Evolutionary conservation across 2,329 filamentous ascomycete genomes (phyloP).

Genomic region (Huntiella moniliformis): DNA sequence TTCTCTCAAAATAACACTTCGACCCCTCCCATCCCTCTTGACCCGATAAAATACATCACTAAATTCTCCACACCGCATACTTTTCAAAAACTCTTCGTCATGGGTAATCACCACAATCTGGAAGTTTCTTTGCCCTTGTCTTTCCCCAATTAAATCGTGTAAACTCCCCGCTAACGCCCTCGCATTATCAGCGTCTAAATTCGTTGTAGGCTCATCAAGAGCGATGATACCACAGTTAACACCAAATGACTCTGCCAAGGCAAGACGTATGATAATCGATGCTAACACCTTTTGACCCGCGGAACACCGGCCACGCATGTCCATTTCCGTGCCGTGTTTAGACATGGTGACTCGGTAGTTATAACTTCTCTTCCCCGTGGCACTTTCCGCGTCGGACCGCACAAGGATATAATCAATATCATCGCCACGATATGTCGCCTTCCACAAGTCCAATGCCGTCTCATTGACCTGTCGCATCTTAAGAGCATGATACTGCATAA

Average conservation of each 20-base stretch:
- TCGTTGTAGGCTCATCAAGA: conserved; percentile 93
- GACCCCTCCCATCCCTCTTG: conserved; percentile 63
- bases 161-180: conserved; percentile 68
- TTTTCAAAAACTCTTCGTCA: conserved; percentile 84
- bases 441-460: conserved; percentile 93
- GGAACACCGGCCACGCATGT: conserved; percentile 95
- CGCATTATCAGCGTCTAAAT: conserved; percentile 91
- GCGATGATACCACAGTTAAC: conserved; percentile 91
- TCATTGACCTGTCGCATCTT: conserved; percentile 98
- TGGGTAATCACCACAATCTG: conserved; percentile 98
- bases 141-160: conserved; percentile 67
- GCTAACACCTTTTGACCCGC: conserved; percentile 94
- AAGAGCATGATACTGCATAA: conserved; percentile 87
- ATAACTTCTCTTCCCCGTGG: conserved; percentile 59
- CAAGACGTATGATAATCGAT: conserved; percentile 90
- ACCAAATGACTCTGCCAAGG: conserved; percentile 89
- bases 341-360: conserved; percentile 98
- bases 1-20: conserved; percentile 64
- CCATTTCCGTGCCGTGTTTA: conserved; percentile 94
- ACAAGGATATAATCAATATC: conserved; percentile 96
- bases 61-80: conserved; percentile 90
- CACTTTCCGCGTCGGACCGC: conserved; percentile 69
- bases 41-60: conserved; percentile 85
- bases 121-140: conserved; percentile 79
- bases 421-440: conserved; percentile 86